Conservation (phyloP, 2,329 filamentous ascomycete genomes). For the Neofusicoccum ribis region DNA sequence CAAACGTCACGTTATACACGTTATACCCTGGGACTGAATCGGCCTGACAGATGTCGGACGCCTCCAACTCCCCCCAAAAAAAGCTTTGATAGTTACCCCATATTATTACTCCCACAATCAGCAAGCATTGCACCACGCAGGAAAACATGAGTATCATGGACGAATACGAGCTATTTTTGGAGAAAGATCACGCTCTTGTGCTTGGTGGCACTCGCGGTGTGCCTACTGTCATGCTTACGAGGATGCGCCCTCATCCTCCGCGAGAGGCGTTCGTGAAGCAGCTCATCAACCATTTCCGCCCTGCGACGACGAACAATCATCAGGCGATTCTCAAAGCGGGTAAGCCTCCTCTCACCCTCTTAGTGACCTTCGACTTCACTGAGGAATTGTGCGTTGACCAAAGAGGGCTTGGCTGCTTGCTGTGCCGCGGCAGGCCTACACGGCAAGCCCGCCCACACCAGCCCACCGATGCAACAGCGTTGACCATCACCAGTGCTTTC, state of each 20-base stretch:
- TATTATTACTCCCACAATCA: too few relatives aligned
- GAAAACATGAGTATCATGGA: neutral
- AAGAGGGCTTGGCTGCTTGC: too few relatives aligned
- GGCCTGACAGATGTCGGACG: too few relatives aligned
- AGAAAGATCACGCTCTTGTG: neutral
- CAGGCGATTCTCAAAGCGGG: too few relatives aligned
- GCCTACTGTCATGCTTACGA: conserved; percentile 1
- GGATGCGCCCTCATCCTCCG: neutral
- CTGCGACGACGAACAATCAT: neutral
- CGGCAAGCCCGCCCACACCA: neutral
- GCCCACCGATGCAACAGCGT: neutral
- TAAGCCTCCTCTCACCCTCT: too few relatives aligned
- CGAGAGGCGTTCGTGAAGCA: neutral
- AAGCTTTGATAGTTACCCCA: too few relatives aligned
- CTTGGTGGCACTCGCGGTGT: neutral
- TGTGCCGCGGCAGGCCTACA: neutral
- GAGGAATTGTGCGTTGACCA: too few relatives aligned
- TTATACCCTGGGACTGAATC: neutral
- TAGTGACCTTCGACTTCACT: too few relatives aligned
- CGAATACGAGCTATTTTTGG: neutral
- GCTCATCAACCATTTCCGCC: conserved; percentile 11
- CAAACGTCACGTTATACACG: neutral
- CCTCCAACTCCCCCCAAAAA: too few relatives aligned
- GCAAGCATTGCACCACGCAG: too few relatives aligned
- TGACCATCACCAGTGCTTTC: too few relatives aligned